A percentile compares a stretch with the other conserved stretches of the same genome.
Evolutionary conservation across 1,284 basidiomycete species (phyloP).

Genomic region (Jaminaea rosea): DNA sequence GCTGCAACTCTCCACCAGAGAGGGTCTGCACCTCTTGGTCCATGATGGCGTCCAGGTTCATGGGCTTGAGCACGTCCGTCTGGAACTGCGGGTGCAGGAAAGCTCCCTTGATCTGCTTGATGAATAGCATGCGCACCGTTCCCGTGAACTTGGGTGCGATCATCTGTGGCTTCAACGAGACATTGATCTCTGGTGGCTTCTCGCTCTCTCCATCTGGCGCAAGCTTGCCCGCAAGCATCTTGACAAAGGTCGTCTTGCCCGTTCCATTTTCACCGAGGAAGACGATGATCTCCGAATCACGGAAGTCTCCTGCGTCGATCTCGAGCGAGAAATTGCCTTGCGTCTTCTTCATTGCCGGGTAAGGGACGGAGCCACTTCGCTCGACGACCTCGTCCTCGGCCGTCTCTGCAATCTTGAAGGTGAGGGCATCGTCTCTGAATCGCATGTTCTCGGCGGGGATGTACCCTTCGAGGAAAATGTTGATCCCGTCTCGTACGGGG

Average conservation of each 20-base stretch:
- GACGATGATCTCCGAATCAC: slow-evolving; percentile 45
- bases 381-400: slow-evolving; percentile 41
- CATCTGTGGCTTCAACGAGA: slow-evolving; percentile 46
- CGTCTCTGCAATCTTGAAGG: slow-evolving; percentile 46
- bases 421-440: slow-evolving; percentile 44
- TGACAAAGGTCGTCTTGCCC: slow-evolving; percentile 47
- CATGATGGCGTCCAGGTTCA: slow-evolving; percentile 44
- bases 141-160: slow-evolving; percentile 47
- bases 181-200: slow-evolving; percentile 44
- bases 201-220: slow-evolving; percentile 38
- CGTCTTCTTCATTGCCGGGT: slow-evolving; percentile 45
- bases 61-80: slow-evolving; percentile 47
- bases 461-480: slow-evolving; percentile 47
- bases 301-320: slow-evolving; percentile 42
- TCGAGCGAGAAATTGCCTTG: slow-evolving; percentile 42
- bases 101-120: slow-evolving; percentile 46
- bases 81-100: slow-evolving; percentile 48
- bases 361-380: slow-evolving; percentile 30
- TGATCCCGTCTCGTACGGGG: slow-evolving; percentile 44
- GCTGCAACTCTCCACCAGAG: slow-evolving; percentile 45
- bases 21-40: slow-evolving; percentile 47
- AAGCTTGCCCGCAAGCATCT: slow-evolving; percentile 46
- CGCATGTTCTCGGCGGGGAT: slow-evolving; percentile 47
- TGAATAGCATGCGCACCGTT: slow-evolving; percentile 44
- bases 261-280: slow-evolving; percentile 47